Conservation (phyloP, 495 filamentous ascomycete genomes). For the Chaetomium fimeti region DNA sequence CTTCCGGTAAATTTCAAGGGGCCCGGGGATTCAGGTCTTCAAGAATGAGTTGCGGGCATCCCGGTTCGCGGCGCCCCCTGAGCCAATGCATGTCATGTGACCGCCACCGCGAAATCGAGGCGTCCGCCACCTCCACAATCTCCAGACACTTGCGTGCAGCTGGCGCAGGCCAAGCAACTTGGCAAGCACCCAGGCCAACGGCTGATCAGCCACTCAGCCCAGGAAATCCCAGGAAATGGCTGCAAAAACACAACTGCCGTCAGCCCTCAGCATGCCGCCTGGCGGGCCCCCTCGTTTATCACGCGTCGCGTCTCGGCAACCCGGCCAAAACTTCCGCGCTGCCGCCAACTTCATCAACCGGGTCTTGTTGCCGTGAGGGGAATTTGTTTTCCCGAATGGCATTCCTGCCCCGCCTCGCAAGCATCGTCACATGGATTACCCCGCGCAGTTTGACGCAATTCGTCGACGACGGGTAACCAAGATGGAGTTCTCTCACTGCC, state of each 20-base stretch:
- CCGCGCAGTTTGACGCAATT: conserved; percentile 2
- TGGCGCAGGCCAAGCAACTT: not conserved
- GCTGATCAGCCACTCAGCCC: not conserved
- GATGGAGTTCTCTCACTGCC: conserved; percentile 14
- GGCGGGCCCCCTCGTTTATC: not conserved
- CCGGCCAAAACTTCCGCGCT: conserved; percentile 6
- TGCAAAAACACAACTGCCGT: conserved; percentile 5
- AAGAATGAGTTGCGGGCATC: not conserved
- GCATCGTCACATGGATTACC: conserved; percentile 14
- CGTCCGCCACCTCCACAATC: conserved; percentile 3
- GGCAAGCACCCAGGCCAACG: not conserved
- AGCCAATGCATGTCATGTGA: no score
- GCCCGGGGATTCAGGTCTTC: not conserved
- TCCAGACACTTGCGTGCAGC: not conserved
- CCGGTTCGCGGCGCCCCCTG: not conserved
- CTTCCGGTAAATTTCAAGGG: not conserved
- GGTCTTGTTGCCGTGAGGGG: conserved; percentile 4
- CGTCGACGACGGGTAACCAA: not conserved
- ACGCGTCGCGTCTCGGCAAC: conserved; percentile 17
- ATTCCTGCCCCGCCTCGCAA: not conserved
- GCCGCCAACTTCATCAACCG: conserved; percentile 13
- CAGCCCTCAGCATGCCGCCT: not conserved
- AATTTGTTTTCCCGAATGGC: conserved; percentile 21
- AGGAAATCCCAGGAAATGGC: not conserved
- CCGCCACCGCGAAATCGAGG: no score